These are phyloP conservation scores for Sporothrix schenckii DNA, from an alignment of 2,329 filamentous ascomycete species.

Conservation along the genomic window DNA sequence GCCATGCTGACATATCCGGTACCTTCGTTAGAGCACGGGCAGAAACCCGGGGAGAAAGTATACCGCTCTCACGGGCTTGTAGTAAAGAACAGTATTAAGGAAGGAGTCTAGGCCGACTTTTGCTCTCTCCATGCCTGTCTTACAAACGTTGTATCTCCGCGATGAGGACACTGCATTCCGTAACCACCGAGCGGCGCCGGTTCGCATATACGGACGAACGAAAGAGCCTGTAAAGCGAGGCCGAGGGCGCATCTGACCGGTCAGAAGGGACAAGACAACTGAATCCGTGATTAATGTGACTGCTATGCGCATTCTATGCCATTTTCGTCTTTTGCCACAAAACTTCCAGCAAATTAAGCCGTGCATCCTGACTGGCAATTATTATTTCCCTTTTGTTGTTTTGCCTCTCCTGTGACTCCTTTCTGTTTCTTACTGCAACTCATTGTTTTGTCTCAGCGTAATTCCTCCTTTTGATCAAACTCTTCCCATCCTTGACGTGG, in stretches of 20 bases:
- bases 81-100: background rate
- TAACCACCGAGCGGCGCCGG: background rate
- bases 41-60: background rate
- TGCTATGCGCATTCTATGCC: background rate
- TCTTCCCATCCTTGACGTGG: background rate
- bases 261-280: background rate
- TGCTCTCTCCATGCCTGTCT: no score
- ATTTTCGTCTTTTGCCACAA: no score
- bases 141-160: background rate
- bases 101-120: background rate
- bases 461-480: background rate
- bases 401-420: background rate
- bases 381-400: background rate
- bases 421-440: background rate
- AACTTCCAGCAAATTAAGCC: background rate
- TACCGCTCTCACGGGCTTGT: no score
- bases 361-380: background rate
- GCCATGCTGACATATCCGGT: no score
- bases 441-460: background rate
- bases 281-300: no score
- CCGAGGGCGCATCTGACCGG: background rate
- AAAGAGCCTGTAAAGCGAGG: background rate
- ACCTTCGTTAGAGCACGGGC: background rate
- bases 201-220: slow-evolving; percentile 7
- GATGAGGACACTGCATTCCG: background rate